Base-by-base conservation (phyloP, 192 early-diverging fungal species). In the Entomortierella chlamydospora region DNA sequence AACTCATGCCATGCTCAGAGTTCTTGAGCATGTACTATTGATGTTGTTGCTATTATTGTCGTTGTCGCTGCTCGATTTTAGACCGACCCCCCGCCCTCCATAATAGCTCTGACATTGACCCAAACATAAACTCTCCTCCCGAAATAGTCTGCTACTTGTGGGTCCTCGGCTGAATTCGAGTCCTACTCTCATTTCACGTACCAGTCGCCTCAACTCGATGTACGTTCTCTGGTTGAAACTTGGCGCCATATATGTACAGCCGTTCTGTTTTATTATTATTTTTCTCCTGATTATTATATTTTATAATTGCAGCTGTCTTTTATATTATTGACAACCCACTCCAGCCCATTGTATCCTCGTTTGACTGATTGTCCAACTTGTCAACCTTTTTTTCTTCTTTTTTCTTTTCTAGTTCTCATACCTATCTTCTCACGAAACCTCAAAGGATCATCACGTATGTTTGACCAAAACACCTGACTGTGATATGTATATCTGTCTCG, bases 121-220 rank as follows among this genome's bases (percentile, higher is more conserved):
- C 15, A 47, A 47, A 12, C 4, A 47, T 12, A 47, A 2, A 47
- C 15, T 28, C 41, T 41, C 26, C 30, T 56, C 12, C n/a, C 31
- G 33, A 12, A 22, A 20, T 51, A 64, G 61, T 49, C 71, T 20
- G 76, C 70, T 31, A 61, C 57, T 68, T 79, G 68, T 56, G 76
- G 68, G 60, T 61, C 68, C 47, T 63, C 68, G 25, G 30, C 68
- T 41, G 76, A 70, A 29, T 65, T 70, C 33, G 76, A 79, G 62
- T 39, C 67, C 20, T 65, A 41, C 62, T 54, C 62, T 13, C 76
- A 70, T 58, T 79, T 65, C 30, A 41, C 43, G 12, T 43, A 26
- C 49, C 72, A 66, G 42, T 70, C 76, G 26, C 67, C 62, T 3
- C 76, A 79, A 52, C 62, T 79, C 43, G 68, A 70, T 64, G 76